These are phyloP conservation scores for Lignosus rhinocerotis DNA, from an alignment of 1,284 basidiomycete species.

Conservation along the genomic window DNA sequence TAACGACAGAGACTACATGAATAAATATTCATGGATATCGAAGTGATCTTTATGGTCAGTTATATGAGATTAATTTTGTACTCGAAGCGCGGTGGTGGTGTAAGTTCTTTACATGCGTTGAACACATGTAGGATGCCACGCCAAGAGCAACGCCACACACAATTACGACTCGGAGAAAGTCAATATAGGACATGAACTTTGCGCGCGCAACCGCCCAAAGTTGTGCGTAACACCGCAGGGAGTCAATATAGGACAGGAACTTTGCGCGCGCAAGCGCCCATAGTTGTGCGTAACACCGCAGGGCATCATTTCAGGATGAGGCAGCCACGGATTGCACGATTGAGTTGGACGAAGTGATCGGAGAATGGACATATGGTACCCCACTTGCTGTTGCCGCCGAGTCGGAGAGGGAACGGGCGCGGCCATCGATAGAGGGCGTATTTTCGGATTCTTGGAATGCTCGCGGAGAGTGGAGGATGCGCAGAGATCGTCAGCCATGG, in stretches of 20 bases:
- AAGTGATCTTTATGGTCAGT: too few relatives aligned
- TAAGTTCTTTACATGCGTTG: too few relatives aligned
- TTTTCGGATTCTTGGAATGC: not conserved
- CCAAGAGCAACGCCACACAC: too few relatives aligned
- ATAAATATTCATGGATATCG: too few relatives aligned
- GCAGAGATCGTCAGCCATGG: slow-evolving; percentile 9
- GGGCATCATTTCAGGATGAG: not conserved
- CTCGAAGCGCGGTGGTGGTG: too few relatives aligned
- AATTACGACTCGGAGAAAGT: not conserved
- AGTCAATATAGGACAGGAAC: not conserved
- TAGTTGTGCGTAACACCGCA: not conserved
- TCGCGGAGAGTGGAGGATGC: not conserved
- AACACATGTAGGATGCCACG: too few relatives aligned
- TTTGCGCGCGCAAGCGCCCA: too few relatives aligned
- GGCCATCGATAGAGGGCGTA: slow-evolving; percentile 19
- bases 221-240: not conserved
- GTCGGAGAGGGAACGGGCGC: slow-evolving; percentile 13
- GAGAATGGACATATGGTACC: slow-evolving; percentile 9
- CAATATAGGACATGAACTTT: not conserved
- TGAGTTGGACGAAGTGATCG: slow-evolving; percentile 6
- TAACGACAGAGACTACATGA: too few relatives aligned
- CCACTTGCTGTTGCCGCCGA: slow-evolving; percentile 11
- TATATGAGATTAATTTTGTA: too few relatives aligned
- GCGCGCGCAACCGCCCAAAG: too few relatives aligned
- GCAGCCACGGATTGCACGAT: slow-evolving; percentile 1